Base-by-base conservation (phyloP, 768 basidiomycete genomes). In the Hebeloma cylindrosporum region DNA sequence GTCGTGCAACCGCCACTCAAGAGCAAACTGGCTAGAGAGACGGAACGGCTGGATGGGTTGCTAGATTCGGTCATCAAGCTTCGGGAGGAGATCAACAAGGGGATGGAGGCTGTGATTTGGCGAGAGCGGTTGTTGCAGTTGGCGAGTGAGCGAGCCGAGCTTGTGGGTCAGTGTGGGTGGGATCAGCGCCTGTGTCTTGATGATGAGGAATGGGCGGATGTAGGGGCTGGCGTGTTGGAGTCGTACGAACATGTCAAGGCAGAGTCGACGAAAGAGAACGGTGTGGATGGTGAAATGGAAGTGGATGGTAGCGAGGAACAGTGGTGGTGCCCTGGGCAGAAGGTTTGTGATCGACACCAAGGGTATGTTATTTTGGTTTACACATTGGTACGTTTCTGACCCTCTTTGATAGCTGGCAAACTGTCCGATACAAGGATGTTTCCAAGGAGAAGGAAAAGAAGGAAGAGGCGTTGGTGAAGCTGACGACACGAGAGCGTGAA, bases 151-250 rank as follows among this genome's bases (percentile, higher is more conserved):
- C 75, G 87, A 27, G 80, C 85, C 7, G 79, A 80, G 47, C 66
- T 69, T n/a, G 60, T 80, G 11, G 77, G 79, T 13, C 78, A 80
- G 54, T 96, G 93, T 64, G 92, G 93, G 4, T 93, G 92, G 83
- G 93, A 96, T 62, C 82, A 84, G 55, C 74, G 93, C 22, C 71
- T 96, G 17, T 86, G 86, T 48, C 83, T 85, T 59, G 84, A 84
- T n/a, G 87, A 91, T 35, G 81, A 83, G 45, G 87, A 89, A 60
- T 90, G 81, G 72, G 74, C 67, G 27, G 85, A 84, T 37, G 85
- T 82, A 62, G 85, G 80, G 7, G 69, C 65, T 2, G 77, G 75
- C 11, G 85, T 83, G 18, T 54, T 88, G 55, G 83, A 89, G 59
- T 83, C 80, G 54, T 89, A 90, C 50, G 83, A 82, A 25, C 63